Percentiles rank a stretch among this genome's conserved stretches.
These are phyloP conservation scores for Hippophae tibetana DNA, from an alignment of 306 rosid species.

Conservation along the genomic window DNA sequence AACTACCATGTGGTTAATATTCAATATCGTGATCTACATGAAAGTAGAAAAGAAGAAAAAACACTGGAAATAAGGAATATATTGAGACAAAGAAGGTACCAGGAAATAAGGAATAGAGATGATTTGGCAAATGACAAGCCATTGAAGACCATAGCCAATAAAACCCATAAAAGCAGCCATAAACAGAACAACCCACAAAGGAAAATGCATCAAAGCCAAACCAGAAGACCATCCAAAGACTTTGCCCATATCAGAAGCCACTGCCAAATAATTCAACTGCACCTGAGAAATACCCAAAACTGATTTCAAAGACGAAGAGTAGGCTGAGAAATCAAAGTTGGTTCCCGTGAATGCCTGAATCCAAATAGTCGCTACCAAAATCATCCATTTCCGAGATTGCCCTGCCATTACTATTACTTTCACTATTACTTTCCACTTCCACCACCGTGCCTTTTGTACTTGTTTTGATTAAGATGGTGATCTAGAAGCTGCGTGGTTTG, in stretches of 20 bases:
- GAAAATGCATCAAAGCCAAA: slow-evolving; percentile 51
- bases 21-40: neutral
- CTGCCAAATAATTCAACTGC: slow-evolving; percentile 66
- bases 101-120: slow-evolving; percentile 60
- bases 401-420: slow-evolving; percentile 37
- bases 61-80: neutral
- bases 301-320: slow-evolving; percentile 62
- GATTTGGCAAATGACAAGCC: slow-evolving; percentile 51
- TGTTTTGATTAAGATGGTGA: neutral
- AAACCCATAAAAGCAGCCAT: slow-evolving; percentile 72
- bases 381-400: slow-evolving; percentile 81
- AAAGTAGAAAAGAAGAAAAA: neutral
- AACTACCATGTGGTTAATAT: no score
- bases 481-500: neutral
- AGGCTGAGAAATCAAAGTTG: slow-evolving; percentile 86
- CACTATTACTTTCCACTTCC: neutral
- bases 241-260: slow-evolving; percentile 80
- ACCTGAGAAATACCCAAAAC: slow-evolving; percentile 64
- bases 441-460: neutral
- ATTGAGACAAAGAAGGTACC: slow-evolving; percentile 28
- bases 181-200: slow-evolving; percentile 53
- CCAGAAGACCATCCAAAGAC: slow-evolving; percentile 90
- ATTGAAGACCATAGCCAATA: slow-evolving; percentile 69
- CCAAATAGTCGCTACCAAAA: slow-evolving; percentile 77
- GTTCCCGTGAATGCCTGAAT: slow-evolving; percentile 90